Percentiles rank a stretch among this genome's conserved stretches.
Evolutionary conservation across 1,284 basidiomycete genomes (phyloP).

Genomic region (Fomitopsis palustris): DNA sequence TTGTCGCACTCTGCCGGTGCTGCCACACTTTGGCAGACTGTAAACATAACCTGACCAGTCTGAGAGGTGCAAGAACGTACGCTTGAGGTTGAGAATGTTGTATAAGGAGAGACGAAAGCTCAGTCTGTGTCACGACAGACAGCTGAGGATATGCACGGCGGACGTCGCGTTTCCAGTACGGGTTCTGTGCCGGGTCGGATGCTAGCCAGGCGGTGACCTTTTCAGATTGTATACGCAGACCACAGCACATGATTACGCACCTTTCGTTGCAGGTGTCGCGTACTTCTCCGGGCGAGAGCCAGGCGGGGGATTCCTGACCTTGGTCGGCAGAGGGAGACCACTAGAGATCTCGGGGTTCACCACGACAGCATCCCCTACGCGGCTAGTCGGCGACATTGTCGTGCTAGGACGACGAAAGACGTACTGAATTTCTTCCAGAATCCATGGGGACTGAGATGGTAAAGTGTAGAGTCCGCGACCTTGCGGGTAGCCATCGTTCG

Average conservation of each 20-base stretch:
- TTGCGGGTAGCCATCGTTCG: conserved; percentile 64
- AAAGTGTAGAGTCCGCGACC: conserved; percentile 80
- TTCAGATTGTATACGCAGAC: background rate
- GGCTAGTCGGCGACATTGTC: background rate
- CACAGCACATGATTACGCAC: conserved; percentile 35
- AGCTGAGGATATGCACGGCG: conserved; percentile 88
- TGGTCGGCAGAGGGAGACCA: conserved; percentile 76
- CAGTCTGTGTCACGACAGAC: conserved; percentile 78
- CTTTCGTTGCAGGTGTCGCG: conserved; percentile 84
- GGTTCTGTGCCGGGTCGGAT: conserved; percentile 79
- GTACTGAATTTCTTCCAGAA: conserved; percentile 95
- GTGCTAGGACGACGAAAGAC: conserved; percentile 26
- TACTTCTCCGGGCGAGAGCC: conserved; percentile 85
- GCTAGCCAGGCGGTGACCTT: conserved; percentile 39
- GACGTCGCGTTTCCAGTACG: conserved; percentile 94
- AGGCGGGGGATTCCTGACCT: conserved; percentile 84
- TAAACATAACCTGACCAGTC: conserved; percentile 9
- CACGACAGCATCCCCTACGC: conserved; percentile 66
- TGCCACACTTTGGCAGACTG: conserved; percentile 42
- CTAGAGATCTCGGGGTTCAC: conserved; percentile 91
- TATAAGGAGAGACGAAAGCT: conserved; percentile 80
- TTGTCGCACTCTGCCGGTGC: conserved; percentile 45
- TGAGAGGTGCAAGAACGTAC: conserved; percentile 41
- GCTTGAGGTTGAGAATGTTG: conserved; percentile 67
- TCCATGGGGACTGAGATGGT: conserved; percentile 83